These are phyloP conservation scores for Suhomyces atakaporum DNA, from an alignment of 1,139 yeast genomes.

Conservation along the genomic window DNA sequence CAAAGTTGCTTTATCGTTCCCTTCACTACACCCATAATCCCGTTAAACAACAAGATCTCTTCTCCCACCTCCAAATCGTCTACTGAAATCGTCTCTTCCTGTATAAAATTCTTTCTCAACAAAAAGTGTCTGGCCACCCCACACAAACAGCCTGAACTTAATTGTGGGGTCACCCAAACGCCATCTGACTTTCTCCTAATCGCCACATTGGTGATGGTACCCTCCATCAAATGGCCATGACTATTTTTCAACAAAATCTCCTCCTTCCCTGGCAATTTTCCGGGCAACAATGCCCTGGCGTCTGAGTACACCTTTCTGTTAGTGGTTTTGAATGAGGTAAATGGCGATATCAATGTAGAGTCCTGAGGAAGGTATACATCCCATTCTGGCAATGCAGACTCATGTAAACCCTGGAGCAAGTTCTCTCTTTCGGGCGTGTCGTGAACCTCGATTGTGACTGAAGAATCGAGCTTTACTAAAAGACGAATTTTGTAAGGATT, in stretches of 20 bases:
- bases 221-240: conserved; percentile 70
- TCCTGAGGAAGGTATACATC: conserved; percentile 62
- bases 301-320: conserved; percentile 60
- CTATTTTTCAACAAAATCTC: conserved; percentile 76
- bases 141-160: conserved; percentile 78
- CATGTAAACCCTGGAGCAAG: conserved; percentile 43
- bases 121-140: conserved; percentile 78
- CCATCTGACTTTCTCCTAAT: conserved; percentile 45
- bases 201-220: conserved; percentile 83
- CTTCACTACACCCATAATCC: conserved; percentile 74
- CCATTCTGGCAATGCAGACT: conserved; percentile 32
- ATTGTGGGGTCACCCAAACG: conserved; percentile 77
- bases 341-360: conserved; percentile 62
- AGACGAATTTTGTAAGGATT: conserved; percentile 62
- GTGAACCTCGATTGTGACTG: conserved; percentile 53
- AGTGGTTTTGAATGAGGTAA: conserved; percentile 89
- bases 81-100: conserved; percentile 53
- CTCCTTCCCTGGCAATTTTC: conserved; percentile 37
- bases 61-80: conserved; percentile 60
- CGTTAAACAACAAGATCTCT: conserved; percentile 73
- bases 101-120: conserved; percentile 53
- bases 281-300: conserved; percentile 58
- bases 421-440: conserved; percentile 37
- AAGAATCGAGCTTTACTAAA: conserved; percentile 50
- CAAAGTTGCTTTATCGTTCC: conserved; percentile 38